Base-by-base conservation (phyloP, 768 basidiomycete species). In the Mycena rosella region DNA sequence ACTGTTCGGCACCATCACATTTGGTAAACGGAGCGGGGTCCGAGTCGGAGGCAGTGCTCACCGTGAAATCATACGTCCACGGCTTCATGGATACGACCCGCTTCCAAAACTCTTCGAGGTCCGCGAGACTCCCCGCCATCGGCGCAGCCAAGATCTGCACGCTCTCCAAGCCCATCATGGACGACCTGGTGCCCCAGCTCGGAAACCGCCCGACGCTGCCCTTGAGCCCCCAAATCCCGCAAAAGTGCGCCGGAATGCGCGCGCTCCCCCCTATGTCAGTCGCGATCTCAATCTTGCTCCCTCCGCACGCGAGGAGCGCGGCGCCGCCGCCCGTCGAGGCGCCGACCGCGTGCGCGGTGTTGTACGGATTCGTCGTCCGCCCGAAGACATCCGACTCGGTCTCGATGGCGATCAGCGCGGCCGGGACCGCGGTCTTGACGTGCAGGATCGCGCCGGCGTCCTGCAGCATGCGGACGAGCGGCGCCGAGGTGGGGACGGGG, bases 241-340 rank as follows among this genome's bases (percentile, higher is more conserved):
- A 91, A 70, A 89, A 92, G 69, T 92, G 89, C 17, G 92, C 87
- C 5, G 93, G 93, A 29, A 87, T 86, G 56, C 93, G 85, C 42
- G 93, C 86, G 59, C 89, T 90, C 13, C 93, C 93, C 2, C 87
- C 92, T 30, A 93, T 79, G 71, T 94, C 92, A 5, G 91, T 88
- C 2, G 91, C 92, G 40, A 93, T 84, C 42, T 91, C 91, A 24
- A 92, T 83, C 71, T 88, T 86, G 42, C 85, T 85, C 13, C 90
- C 91, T 1, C 89, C 88, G 54, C 85, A 81, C 0, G 91, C 91
- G 0, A 93, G 73, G 2, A 93, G 83, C 1, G 91, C 90, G 2
- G 84, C 86, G 74, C 92, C 91, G 7, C 91, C 91, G 2, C 91
- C 89, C 0, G 87, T 87, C 0, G 90, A 91, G 7, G 91, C 91